Evolutionary conservation across 139 green algal species (phyloP), one percentile per base, ranked within the genome.

Genomic region (Asterochloris sp.): DNA sequence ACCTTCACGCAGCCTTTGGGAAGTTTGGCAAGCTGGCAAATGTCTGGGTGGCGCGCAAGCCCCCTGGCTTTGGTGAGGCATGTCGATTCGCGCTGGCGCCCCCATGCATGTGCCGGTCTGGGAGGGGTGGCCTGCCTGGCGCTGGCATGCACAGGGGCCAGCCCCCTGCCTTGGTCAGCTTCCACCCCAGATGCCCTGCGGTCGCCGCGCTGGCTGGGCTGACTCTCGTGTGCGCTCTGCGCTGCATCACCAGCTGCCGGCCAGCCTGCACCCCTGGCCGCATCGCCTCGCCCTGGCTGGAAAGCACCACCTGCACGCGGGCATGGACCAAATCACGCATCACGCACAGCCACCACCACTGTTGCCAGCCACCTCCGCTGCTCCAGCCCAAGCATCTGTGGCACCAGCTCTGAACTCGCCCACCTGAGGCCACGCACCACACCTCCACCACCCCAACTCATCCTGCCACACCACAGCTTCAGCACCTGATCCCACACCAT

Each of bases 31-130:
- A 23, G 19, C 76, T 92, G 62, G 67, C 82, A 12, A 84, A 64
- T 24, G 84, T 89, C 21, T 92, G 89, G 89, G 82, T 92, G 16
- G 89, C 89, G 1, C 83, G 89, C 71, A 89, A 90, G 78, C 89
- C 89, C 10, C 89, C 89, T 54, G 89, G 89, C 28, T 92, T 92
- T 73, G 89, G 88, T 91, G 83, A 88, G 85, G 23, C 23, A 38
- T 54, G 69, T 29, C n/a, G 23, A 15, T 19, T 24, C 16, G 2
- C 1, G 69, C 69, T 28, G 26, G 13, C 16, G 23, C 13, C 69
- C 63, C 69, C 14, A 29, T 28, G 13, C 24, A 76, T 38, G 14
- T 62, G 69, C 69, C n/a, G 17, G 66, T 26, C 17, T 21, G 19
- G 21, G 21, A 26, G 66, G n/a, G n/a, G 19, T 71, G 17, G 66